Percentiles rank a stretch among this genome's conserved stretches.
These are phyloP conservation scores for Solioccasus polychromus DNA, from an alignment of 768 basidiomycete species.

Conservation along the genomic window DNA sequence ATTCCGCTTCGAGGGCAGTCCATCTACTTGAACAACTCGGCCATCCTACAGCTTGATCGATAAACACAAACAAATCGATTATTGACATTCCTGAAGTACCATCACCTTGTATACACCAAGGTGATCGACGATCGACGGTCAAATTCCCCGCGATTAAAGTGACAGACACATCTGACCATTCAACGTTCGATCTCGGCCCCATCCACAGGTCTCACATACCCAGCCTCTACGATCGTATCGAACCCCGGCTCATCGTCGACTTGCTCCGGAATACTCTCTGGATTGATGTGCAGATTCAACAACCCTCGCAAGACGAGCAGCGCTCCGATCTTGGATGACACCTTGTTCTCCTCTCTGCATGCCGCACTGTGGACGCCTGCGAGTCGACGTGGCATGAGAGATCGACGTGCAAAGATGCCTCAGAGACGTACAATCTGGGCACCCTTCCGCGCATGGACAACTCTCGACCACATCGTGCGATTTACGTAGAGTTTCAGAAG, in stretches of 20 bases:
- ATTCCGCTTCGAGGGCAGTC: conserved; percentile 59
- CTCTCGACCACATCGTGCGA: conserved; percentile 55
- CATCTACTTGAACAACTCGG: conserved; percentile 4
- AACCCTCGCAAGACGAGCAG: conserved; percentile 60
- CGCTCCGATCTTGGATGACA: conserved; percentile 76
- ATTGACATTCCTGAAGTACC: too few relatives aligned
- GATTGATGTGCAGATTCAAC: conserved; percentile 44
- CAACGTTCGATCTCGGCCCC: conserved; percentile 46
- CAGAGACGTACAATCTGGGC: conserved; percentile 55
- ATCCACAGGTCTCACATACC: conserved; percentile 41
- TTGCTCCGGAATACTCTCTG: conserved; percentile 36
- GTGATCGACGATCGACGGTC: too few relatives aligned
- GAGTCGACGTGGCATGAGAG: background rate
- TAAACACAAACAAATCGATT: too few relatives aligned
- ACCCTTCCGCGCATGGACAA: conserved; percentile 71
- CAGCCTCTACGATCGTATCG: conserved; percentile 56
- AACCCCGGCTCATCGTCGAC: conserved; percentile 28
- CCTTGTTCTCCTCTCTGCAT: conserved; percentile 72
- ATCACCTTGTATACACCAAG: too few relatives aligned
- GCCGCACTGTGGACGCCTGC: conserved; percentile 63
- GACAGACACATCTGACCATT: background rate
- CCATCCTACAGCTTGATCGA: too few relatives aligned
- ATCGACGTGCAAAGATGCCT: background rate
- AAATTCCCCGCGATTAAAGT: background rate
- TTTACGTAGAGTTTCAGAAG: conserved; percentile 51